phyloP scores from a whole-genome alignment of 2,329 filamentous ascomycete species.

The Fusarium incarnatum region DNA sequence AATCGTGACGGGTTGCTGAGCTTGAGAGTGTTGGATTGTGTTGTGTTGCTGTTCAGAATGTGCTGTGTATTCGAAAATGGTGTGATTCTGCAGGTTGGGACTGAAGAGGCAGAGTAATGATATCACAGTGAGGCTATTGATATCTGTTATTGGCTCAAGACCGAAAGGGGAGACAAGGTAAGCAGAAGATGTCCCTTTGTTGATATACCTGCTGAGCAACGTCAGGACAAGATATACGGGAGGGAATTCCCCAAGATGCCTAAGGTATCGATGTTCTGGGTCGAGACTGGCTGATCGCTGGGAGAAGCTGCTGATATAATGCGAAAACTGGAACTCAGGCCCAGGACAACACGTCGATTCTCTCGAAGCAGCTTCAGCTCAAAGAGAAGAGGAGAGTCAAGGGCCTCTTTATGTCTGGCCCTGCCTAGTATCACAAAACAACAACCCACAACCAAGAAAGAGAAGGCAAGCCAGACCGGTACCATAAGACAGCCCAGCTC shows the following conservation, averaged over 20 bases:
- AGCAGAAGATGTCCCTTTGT: not conserved
- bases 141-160: not conserved
- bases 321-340: not conserved
- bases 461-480: not conserved
- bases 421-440: slow-evolving; percentile 12
- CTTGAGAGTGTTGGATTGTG: not conserved
- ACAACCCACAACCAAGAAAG: not conserved
- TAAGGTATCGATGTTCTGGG: not conserved
- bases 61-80: slow-evolving; percentile 3
- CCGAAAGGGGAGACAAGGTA: not conserved
- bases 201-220: not conserved
- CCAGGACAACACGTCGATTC: not conserved
- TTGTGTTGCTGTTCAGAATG: not conserved
- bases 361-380: not conserved
- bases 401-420: slow-evolving; percentile 28
- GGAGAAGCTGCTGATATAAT: not conserved
- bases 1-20: slow-evolving; percentile 2
- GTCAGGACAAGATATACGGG: not conserved
- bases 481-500: not conserved
- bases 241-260: not conserved
- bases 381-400: not conserved
- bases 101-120: not conserved
- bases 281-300: not conserved
- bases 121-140: slow-evolving; percentile 4
- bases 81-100: not conserved